Evolutionary conservation across 495 filamentous ascomycete genomes (phyloP).

Genomic region (Daldinia bambusicola): DNA sequence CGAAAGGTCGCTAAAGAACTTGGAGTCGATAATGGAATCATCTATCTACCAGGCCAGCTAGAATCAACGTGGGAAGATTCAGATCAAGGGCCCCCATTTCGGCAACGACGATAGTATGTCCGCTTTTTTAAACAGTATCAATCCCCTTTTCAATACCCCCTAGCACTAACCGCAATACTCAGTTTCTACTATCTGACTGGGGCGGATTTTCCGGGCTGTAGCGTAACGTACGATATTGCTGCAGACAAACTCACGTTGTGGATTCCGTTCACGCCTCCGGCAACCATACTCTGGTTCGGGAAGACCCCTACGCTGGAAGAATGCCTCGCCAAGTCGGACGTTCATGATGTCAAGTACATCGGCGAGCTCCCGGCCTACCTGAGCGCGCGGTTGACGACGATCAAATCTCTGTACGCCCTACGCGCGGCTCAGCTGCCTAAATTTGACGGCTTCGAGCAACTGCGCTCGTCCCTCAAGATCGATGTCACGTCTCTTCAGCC

Average conservation of each 20-base stretch:
- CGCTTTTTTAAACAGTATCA: not conserved
- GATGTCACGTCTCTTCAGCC: conserved; percentile 62
- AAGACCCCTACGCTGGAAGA: conserved; percentile 62
- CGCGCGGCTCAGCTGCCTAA: conserved; percentile 55
- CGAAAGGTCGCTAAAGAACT: conserved; percentile 75
- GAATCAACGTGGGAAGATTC: conserved; percentile 66
- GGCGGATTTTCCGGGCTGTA: conserved; percentile 68
- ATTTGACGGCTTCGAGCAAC: conserved; percentile 46
- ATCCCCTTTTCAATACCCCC: not conserved
- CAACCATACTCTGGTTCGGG: conserved; percentile 70
- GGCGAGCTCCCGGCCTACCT: conserved; percentile 51
- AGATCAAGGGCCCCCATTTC: conserved; percentile 67
- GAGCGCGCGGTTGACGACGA: conserved; percentile 41
- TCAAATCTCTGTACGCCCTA: conserved; percentile 56
- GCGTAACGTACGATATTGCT: conserved; percentile 70
- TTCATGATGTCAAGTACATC: conserved; percentile 61
- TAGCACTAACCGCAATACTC: conserved; percentile 25
- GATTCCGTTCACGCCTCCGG: conserved; percentile 67
- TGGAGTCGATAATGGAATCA: conserved; percentile 67
- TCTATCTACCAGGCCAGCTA: conserved; percentile 66
- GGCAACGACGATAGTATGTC: conserved; percentile 70
- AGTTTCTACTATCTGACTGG: conserved; percentile 77
- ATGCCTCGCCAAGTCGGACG: conserved; percentile 60
- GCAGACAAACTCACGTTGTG: conserved; percentile 67
- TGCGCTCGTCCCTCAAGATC: conserved; percentile 49